Evolutionary conservation across 83 land plant genomes (phyloP).

Genomic region (Isoetes engelmannii): DNA sequence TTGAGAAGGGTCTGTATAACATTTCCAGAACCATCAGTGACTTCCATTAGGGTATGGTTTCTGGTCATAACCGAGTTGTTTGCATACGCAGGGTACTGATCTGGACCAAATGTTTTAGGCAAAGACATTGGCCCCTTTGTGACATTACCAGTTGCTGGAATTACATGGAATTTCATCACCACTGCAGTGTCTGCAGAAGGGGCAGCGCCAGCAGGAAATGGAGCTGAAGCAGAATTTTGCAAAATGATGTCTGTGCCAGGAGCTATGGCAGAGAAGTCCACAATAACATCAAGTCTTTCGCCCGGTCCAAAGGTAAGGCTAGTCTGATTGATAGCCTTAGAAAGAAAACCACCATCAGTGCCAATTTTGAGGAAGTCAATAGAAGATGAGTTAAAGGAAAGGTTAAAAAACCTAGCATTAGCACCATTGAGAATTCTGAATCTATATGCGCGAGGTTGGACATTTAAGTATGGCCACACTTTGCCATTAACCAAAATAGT

Average conservation of each 20-base stretch:
- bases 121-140: neutral
- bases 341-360: slow-evolving; percentile 18
- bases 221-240: slow-evolving; percentile 17
- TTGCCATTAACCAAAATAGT: slow-evolving; percentile 1
- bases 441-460: neutral
- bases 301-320: slow-evolving; percentile 7
- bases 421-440: neutral
- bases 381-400: neutral
- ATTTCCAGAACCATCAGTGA: slow-evolving; percentile 7
- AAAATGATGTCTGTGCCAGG: neutral
- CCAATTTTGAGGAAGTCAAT: slow-evolving; percentile 13
- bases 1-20: slow-evolving; percentile 14
- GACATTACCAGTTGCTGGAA: neutral
- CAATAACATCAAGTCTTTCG: slow-evolving; percentile 13
- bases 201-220: slow-evolving; percentile 1
- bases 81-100: neutral
- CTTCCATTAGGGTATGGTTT: neutral
- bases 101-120: neutral
- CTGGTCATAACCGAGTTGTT: neutral
- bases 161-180: slow-evolving; percentile 9
- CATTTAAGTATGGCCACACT: neutral
- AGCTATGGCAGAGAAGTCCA: slow-evolving; percentile 7
- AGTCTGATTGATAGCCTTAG: neutral
- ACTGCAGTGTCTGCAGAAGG: neutral
- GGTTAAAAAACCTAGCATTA: neutral